phyloP scores from a whole-genome alignment of 176 grass and related monocot species.

The Paspalum vaginatum region DNA sequence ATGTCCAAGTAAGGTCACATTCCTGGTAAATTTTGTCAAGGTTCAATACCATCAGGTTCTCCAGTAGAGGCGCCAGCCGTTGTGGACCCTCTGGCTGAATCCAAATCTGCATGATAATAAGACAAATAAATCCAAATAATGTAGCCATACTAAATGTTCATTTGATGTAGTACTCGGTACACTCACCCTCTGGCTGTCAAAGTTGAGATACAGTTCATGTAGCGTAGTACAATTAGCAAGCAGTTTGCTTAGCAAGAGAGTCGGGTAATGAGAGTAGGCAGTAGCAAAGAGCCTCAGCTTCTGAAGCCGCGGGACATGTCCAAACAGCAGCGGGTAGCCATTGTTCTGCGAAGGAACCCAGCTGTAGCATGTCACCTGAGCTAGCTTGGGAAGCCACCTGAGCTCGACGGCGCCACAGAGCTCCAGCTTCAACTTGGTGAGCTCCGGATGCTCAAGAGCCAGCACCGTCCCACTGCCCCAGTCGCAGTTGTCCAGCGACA shows the following conservation, averaged over 20 bases:
- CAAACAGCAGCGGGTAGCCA: neutral
- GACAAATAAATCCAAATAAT: neutral
- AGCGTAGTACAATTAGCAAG: neutral
- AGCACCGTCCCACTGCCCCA: neutral
- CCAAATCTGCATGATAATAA: conserved; percentile 18
- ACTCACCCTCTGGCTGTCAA: neutral
- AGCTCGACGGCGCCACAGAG: neutral
- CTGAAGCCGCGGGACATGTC: neutral
- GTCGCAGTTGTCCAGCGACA: conserved; percentile 2
- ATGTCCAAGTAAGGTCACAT: conserved; percentile 5
- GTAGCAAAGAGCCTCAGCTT: neutral
- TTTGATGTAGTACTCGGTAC: no score
- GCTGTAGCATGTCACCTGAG: neutral
- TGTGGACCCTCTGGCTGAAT: neutral
- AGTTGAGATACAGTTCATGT: neutral
- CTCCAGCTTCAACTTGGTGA: neutral
- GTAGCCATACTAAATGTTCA: no score
- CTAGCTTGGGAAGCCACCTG: conserved; percentile 16
- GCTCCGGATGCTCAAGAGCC: conserved; percentile 12
- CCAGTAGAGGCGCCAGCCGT: neutral
- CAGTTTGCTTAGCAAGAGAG: neutral
- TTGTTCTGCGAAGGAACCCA: neutral
- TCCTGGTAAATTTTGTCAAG: neutral
- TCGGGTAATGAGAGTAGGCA: neutral
- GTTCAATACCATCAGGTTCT: neutral